phyloP scores from a whole-genome alignment of 2,329 filamentous ascomycete genomes.

The Paecilomyces formosus region DNA sequence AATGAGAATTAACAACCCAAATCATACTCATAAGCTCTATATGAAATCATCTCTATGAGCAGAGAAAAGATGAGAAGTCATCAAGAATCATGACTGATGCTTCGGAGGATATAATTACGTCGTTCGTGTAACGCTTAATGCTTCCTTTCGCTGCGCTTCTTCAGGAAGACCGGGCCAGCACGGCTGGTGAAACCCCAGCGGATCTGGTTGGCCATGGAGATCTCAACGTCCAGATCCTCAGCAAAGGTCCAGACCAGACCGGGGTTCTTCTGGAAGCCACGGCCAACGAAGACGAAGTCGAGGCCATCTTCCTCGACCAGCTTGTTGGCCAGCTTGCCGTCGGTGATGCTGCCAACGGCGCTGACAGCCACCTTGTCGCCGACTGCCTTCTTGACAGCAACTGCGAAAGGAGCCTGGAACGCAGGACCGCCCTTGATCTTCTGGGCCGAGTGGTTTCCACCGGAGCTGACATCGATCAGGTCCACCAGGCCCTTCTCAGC shows the following conservation, averaged over 20 bases:
- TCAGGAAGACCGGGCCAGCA: neutral
- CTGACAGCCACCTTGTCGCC: constrained; percentile 64
- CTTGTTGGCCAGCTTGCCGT: constrained; percentile 60
- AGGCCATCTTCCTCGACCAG: constrained; percentile 45
- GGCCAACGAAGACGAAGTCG: constrained; percentile 66
- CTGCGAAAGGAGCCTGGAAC: constrained; percentile 69
- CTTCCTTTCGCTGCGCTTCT: neutral
- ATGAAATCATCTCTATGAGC: neutral
- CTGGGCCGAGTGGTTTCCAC: constrained; percentile 52
- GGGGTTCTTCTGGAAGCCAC: constrained; percentile 76
- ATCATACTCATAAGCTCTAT: neutral
- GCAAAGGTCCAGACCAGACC: constrained; percentile 61
- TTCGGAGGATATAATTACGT: neutral
- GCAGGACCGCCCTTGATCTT: constrained; percentile 46
- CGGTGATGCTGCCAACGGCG: constrained; percentile 66
- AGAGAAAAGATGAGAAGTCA: neutral
- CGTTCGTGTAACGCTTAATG: neutral
- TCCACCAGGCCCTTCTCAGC: constrained; percentile 65
- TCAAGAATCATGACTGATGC: neutral
- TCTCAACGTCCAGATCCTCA: constrained; percentile 21
- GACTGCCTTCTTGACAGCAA: constrained; percentile 64
- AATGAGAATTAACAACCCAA: neutral
- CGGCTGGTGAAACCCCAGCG: constrained; percentile 22
- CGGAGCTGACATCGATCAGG: constrained; percentile 73
- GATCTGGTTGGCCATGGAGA: constrained; percentile 23